These are phyloP conservation scores for Suillus fuscotomentosus DNA, from an alignment of 768 basidiomycete species.

Conservation along the genomic window DNA sequence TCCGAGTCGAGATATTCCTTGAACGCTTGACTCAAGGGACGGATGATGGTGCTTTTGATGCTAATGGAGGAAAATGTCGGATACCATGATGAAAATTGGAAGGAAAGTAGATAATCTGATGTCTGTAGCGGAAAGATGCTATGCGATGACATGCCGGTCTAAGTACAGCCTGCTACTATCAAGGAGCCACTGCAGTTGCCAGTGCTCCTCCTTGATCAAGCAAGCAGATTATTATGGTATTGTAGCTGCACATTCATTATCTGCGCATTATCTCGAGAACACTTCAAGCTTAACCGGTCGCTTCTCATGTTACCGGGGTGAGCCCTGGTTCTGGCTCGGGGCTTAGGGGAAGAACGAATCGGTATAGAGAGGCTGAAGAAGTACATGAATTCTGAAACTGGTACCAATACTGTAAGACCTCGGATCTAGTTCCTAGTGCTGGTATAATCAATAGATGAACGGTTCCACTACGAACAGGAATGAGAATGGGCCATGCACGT, in stretches of 20 bases:
- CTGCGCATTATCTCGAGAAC: too few relatives aligned
- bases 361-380: too few relatives aligned
- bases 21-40: conserved; percentile 64
- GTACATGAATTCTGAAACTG: too few relatives aligned
- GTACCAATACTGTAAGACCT: too few relatives aligned
- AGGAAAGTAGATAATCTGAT: conserved; percentile 56
- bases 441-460: background rate
- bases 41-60: conserved; percentile 74
- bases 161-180: too few relatives aligned
- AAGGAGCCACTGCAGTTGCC: too few relatives aligned
- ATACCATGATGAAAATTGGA: conserved; percentile 88
- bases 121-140: conserved; percentile 50
- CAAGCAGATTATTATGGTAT: too few relatives aligned
- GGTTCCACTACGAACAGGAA: background rate
- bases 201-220: too few relatives aligned
- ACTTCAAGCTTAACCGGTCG: too few relatives aligned
- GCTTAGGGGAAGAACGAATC: too few relatives aligned
- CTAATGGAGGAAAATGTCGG: conserved; percentile 59
- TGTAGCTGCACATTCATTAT: too few relatives aligned
- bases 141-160: background rate
- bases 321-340: background rate
- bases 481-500: background rate
- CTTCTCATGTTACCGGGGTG: background rate
- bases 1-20: conserved; percentile 76
- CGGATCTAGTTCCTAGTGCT: background rate